Conservation (phyloP, 148 eudicot genomes). For the Talinum fruticosum region DNA sequence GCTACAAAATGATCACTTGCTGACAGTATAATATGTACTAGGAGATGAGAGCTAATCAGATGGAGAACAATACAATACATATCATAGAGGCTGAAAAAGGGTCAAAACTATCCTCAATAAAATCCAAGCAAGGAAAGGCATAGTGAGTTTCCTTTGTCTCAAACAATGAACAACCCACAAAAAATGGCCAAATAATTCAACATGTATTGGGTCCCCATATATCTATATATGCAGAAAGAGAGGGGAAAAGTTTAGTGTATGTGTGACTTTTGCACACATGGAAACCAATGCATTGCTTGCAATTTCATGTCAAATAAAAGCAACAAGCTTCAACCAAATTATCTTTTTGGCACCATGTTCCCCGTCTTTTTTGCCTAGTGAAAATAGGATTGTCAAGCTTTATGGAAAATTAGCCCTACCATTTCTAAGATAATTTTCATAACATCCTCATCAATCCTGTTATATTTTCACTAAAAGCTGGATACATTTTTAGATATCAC, state of each 20-base stretch:
- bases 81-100: background rate
- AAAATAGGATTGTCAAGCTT: background rate
- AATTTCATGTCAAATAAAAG: background rate
- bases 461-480: too few species aligned
- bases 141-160: background rate
- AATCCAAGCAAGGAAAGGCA: slow-evolving; percentile 2
- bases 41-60: background rate
- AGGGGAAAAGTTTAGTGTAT: background rate
- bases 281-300: background rate
- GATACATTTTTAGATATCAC: too few species aligned
- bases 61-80: too few species aligned
- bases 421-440: too few species aligned
- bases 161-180: background rate
- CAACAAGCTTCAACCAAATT: background rate
- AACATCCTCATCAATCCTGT: too few species aligned
- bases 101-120: background rate
- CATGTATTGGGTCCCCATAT: slow-evolving; percentile 4
- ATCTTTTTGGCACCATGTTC: background rate
- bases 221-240: background rate
- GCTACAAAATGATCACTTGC: background rate
- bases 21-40: background rate
- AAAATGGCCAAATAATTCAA: background rate
- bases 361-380: background rate
- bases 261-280: background rate
- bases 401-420: too few species aligned